Conservation (phyloP, 257 asterid genomes). For the Voacanga thouarsii region DNA sequence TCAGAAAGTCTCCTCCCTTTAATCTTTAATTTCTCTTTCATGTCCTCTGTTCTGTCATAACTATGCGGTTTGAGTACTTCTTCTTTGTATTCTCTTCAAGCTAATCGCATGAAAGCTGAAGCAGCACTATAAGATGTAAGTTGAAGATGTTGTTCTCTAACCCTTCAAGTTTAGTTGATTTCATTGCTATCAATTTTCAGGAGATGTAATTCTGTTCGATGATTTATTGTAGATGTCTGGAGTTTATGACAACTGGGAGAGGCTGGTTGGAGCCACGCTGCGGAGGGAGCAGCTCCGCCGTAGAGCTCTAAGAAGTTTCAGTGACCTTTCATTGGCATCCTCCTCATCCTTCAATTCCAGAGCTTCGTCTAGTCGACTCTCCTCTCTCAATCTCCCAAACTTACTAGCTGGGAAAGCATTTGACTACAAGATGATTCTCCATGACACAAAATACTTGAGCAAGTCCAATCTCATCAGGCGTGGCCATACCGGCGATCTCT, state of each 20-base stretch:
- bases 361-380: background rate
- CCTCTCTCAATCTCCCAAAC: background rate
- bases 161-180: too few relatives aligned
- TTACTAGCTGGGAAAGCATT: conserved; percentile 35
- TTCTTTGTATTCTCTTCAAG: too few relatives aligned
- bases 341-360: background rate
- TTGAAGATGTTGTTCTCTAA: too few relatives aligned
- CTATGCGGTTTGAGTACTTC: too few relatives aligned
- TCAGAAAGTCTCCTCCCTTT: too few relatives aligned
- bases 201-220: too few relatives aligned
- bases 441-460: conserved; percentile 48
- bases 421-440: conserved; percentile 40
- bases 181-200: too few relatives aligned
- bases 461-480: conserved; percentile 40
- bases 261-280: conserved; percentile 38
- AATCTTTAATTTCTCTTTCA: too few relatives aligned
- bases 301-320: conserved; percentile 40
- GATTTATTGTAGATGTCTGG: conserved; percentile 44
- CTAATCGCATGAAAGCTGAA: too few relatives aligned
- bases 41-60: too few relatives aligned
- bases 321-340: conserved; percentile 42
- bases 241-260: conserved; percentile 69
- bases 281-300: conserved; percentile 30
- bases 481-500: conserved; percentile 69
- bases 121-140: too few relatives aligned